phyloP scores from a whole-genome alignment of 2,329 filamentous ascomycete genomes.

The Paecilomyces dactylethromorphus region DNA sequence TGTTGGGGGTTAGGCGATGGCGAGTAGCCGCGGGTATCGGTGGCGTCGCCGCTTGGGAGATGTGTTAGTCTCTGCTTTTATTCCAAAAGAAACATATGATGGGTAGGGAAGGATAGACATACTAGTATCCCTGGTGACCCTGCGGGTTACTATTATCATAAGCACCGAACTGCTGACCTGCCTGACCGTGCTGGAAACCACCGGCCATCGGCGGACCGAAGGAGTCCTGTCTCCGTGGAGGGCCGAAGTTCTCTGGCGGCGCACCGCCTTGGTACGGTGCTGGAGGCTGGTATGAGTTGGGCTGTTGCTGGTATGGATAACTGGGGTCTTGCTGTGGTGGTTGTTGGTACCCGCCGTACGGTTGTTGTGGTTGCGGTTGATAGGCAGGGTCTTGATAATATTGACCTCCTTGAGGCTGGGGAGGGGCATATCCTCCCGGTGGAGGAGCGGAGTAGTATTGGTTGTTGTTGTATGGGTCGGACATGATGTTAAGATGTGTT shows the following conservation, averaged over 20 bases:
- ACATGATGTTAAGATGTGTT: constrained; percentile 34
- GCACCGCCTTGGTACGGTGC: constrained; percentile 22
- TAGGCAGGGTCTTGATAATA: constrained; percentile 11
- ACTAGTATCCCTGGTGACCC: constrained; percentile 30
- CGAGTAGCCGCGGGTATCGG: constrained; percentile 3
- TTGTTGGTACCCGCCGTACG: constrained; percentile 17
- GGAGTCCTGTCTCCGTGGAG: constrained; percentile 33
- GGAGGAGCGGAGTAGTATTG: constrained; percentile 26
- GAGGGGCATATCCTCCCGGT: constrained; percentile 12
- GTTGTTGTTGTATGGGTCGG: constrained; percentile 43
- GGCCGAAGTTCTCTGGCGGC: constrained; percentile 35
- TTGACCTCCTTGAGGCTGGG: constrained; percentile 19
- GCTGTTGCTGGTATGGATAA: constrained; percentile 22
- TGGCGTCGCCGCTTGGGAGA: neutral
- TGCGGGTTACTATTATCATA: constrained; percentile 28
- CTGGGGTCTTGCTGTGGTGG: constrained; percentile 22
- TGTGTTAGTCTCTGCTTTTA: neutral
- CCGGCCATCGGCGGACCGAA: constrained; percentile 32
- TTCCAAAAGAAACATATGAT: neutral
- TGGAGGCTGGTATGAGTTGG: constrained; percentile 17
- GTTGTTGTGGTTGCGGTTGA: constrained; percentile 6
- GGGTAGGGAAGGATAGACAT: constrained; percentile 1
- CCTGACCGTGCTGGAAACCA: constrained; percentile 43
- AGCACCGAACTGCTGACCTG: constrained; percentile 24
- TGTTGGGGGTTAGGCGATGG: constrained; percentile 8